Conservation (phyloP, 139 green algal species). For the Trebouxia sp. region DNA sequence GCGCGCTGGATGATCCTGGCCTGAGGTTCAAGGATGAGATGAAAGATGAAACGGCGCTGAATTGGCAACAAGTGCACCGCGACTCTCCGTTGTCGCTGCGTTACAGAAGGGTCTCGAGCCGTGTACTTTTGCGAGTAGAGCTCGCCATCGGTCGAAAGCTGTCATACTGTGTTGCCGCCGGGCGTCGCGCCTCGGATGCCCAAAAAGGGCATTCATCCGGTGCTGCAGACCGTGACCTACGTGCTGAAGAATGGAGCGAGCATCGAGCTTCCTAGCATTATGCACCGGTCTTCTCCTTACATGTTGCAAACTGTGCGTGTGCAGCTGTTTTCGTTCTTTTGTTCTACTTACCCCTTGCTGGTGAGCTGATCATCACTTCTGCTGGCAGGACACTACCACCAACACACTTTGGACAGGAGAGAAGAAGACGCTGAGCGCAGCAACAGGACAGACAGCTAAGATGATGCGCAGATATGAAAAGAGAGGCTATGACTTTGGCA, state of each 20-base stretch:
- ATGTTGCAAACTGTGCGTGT: not conserved
- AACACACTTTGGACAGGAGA: slow-evolving; percentile 11
- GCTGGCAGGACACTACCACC: slow-evolving; percentile 1
- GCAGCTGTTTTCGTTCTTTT: not conserved
- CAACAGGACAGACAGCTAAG: not conserved
- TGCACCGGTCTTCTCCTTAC: not conserved
- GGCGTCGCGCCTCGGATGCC: too few species aligned
- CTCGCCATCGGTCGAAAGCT: not conserved
- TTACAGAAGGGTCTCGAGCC: too few species aligned
- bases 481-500: not conserved
- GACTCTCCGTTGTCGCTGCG: too few species aligned
- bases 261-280: not conserved
- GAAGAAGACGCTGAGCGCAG: not conserved
- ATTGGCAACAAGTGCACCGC: too few species aligned
- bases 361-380: too few species aligned
- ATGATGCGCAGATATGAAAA: slow-evolving; percentile 24
- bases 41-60: too few species aligned
- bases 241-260: slow-evolving; percentile 3
- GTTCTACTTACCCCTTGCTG: too few species aligned
- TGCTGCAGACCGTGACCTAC: not conserved
- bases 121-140: not conserved
- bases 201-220: slow-evolving; percentile 7
- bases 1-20: too few species aligned
- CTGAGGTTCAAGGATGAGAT: too few species aligned
- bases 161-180: too few species aligned